Evolutionary conservation across 108 stramenopile genomes (phyloP), one percentile per base, ranked within the genome.

Genomic region (Skeletonema menzelii): DNA sequence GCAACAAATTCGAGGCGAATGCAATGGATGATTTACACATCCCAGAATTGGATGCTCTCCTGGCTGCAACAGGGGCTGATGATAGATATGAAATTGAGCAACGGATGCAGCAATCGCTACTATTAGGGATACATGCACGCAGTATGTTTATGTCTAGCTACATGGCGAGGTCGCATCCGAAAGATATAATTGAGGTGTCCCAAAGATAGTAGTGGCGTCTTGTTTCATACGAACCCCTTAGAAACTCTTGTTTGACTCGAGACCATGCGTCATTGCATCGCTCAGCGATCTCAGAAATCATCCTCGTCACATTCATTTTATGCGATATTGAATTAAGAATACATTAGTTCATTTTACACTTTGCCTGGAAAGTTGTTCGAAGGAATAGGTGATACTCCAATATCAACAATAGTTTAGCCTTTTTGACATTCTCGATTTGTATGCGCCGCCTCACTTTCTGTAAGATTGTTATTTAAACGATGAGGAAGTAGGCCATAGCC

Each of bases 11-110:
- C 11, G 66, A 30, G 19, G 66, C 32, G 32, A 17, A 10, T 8
- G 19, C 8, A 22, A 40, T 37, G n/a, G 56, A 69, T 31, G 22
- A 46, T 7, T 56, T 30, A 63, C 67, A 69, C 61, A 69, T 76
- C 15, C 62, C 67, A 27, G 75, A 68, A 56, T 57, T 76, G 19
- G 75, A 76, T 55, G 75, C 67, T 19, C 40, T 76, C 0, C 42
- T 76, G 22, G 67, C 67, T 42, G 75, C 75, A 34, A 63, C 75
- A 8, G 75, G 75, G 22, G 35, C 61, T 14, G 55, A 63, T 26
- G 75, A 76, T 58, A 68, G 67, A 57, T 38, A 64, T 60, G 27
- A 34, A 64, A 13, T 69, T 0, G 75, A 76, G 58, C 37, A 69
- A 62, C 55, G 49, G 28, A 63, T 69, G 40, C 62, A 63, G 30